Evolutionary conservation across 2,329 filamentous ascomycete genomes (phyloP), one percentile per base, ranked within the genome.

Genomic region (Ceratocystis albifundus): DNA sequence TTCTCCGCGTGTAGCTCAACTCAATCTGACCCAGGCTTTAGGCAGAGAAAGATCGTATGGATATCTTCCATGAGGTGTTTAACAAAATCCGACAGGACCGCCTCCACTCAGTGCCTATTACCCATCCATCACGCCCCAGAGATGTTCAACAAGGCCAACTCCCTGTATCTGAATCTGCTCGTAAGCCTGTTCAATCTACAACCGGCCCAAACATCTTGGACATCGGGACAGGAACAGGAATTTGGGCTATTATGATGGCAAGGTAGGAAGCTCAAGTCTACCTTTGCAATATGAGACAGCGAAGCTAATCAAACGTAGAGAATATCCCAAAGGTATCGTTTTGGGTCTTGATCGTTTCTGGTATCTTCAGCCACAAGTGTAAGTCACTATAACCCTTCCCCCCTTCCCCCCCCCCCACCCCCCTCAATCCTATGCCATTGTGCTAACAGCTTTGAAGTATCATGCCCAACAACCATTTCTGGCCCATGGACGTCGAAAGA

Each of bases 171-270:
- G 45, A 32, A 20, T 44, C 22, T 30, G 25, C 61, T 7, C 36
- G 57, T 15, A 68, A 68, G 50, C 64, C 63, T 15, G 62, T 64
- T 32, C 67, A 68, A 55, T 57, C n/a, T 20, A 5, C 53, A 4
- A 66, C 6, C 20, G 68, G 66, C 5, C 73, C 72, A 36, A 75
- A 77, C 63, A 79, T 88, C 61, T 73, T 88, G 53, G 85, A 88
- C 71, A 73, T 96, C 65, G 93, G 91, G 53, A 92, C 88, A 69
- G 93, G 92, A 22, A 96, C 90, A 0, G 91, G 90, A 48, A 93
- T 96, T 69, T 97, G 93, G 93, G 84, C 88, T 50, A 89, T 95
- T 71, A 88, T 93, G 70, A 88, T 96, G 76, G 88, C 88, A 69
- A 86, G 88, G 82, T 90, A 78, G 77, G 84, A 74, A 41, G 10